Evolutionary conservation across 1,284 basidiomycete species (phyloP).

Genomic region (Wolfiporia cocos): DNA sequence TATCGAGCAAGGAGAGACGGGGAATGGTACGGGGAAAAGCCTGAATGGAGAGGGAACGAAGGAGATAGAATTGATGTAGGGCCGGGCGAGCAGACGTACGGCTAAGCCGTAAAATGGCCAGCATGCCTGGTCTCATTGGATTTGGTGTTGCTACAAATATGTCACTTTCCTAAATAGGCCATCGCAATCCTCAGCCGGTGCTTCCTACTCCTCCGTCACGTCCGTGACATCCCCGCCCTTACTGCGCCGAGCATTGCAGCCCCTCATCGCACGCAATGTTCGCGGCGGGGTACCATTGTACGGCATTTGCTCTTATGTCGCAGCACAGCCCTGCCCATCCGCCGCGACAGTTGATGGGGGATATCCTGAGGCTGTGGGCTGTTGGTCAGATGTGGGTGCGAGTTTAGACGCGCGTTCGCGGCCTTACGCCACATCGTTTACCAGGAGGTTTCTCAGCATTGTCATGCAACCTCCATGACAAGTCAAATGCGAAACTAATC

Average conservation of each 20-base stretch:
- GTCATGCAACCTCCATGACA: slow-evolving; percentile 11
- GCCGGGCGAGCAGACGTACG: slow-evolving; percentile 24
- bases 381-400: too few relatives aligned
- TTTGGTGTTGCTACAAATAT: slow-evolving; percentile 30
- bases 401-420: background rate
- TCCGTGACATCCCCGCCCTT: slow-evolving; percentile 5
- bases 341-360: background rate
- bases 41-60: background rate
- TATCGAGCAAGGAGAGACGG: background rate
- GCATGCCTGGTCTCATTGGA: slow-evolving; percentile 27
- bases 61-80: slow-evolving; percentile 19
- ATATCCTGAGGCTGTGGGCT: too few relatives aligned
- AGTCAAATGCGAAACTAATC: slow-evolving; percentile 10
- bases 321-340: background rate
- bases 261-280: background rate
- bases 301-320: background rate
- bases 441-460: slow-evolving; percentile 3
- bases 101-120: slow-evolving; percentile 28
- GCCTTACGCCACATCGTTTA: slow-evolving; percentile 4
- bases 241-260: background rate
- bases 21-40: background rate
- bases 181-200: slow-evolving; percentile 21
- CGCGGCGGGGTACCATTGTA: background rate
- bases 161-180: slow-evolving; percentile 25
- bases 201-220: slow-evolving; percentile 24